Percentiles rank a stretch among this genome's conserved stretches.
Conservation (phyloP, 1,284 basidiomycete species). For the Cryptococcus depauperatus region DNA sequence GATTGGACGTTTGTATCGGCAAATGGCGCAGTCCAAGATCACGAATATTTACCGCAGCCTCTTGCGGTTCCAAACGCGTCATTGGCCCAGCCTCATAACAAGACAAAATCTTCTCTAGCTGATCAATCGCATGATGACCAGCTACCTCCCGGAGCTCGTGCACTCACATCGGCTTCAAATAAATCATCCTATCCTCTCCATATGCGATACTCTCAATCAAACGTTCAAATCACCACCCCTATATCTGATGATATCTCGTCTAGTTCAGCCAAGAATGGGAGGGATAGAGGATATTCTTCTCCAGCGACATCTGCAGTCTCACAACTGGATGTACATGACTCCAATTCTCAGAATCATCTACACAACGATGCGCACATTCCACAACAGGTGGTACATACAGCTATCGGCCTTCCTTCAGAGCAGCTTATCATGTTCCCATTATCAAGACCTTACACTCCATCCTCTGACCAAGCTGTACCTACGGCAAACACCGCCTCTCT, state of each 20-base stretch:
- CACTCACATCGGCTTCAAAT: constrained; percentile 26
- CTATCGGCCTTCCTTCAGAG: neutral
- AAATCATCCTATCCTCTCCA: constrained; percentile 13
- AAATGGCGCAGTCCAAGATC: neutral
- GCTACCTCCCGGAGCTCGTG: constrained; percentile 32
- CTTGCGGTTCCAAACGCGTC: constrained; percentile 8
- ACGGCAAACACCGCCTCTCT: neutral
- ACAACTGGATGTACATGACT: neutral
- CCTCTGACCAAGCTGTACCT: neutral
- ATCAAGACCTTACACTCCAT: constrained; percentile 7
- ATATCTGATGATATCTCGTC: constrained; percentile 1
- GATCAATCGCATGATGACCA: constrained; percentile 18
- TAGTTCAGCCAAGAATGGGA: constrained; percentile 1
- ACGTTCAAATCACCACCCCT: constrained; percentile 7
- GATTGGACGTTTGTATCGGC: constrained; percentile 13
- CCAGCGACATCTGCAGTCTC: neutral
- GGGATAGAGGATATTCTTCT: constrained; percentile 7
- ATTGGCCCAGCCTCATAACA: constrained; percentile 2
- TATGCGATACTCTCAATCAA: constrained; percentile 19
- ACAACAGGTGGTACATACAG: neutral
- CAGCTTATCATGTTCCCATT: constrained; percentile 13
- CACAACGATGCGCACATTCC: neutral
- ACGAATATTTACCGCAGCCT: constrained; percentile 3
- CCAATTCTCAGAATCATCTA: neutral
- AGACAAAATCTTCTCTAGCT: constrained; percentile 8